Conservation (phyloP, 1,139 yeast genomes). For the Geotrichum klebahnii region DNA sequence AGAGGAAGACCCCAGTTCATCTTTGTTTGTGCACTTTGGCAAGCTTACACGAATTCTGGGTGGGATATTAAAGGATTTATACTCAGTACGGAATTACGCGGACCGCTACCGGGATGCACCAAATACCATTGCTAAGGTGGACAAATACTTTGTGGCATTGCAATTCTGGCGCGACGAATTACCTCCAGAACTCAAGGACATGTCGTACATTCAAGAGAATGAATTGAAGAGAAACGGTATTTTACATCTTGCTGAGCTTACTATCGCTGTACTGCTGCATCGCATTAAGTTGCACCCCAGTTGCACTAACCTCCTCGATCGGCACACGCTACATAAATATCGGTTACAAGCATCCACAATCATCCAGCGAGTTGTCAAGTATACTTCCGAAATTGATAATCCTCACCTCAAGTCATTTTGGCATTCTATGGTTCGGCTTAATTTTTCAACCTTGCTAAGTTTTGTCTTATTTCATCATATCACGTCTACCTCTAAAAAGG, state of each 20-base stretch:
- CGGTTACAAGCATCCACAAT: conserved; percentile 35
- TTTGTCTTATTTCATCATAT: conserved; percentile 38
- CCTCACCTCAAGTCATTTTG: conserved; percentile 41
- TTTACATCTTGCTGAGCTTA: conserved; percentile 35
- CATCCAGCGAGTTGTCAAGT: conserved; percentile 35
- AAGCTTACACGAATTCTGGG: conserved; percentile 36
- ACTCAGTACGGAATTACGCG: conserved; percentile 29
- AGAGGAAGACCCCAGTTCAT: conserved; percentile 35
- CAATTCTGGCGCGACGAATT: conserved; percentile 34
- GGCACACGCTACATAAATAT: conserved; percentile 25
- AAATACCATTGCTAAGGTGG: conserved; percentile 27
- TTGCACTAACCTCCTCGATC: conserved; percentile 26
- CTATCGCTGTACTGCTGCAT: conserved; percentile 37
- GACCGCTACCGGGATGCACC: conserved; percentile 26
- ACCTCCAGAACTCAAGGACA: conserved; percentile 34
- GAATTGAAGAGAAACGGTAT: conserved; percentile 29
- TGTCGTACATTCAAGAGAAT: conserved; percentile 27
- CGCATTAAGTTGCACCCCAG: conserved; percentile 33
- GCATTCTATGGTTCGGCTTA: conserved; percentile 37
- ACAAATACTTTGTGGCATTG: conserved; percentile 28
- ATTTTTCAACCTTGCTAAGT: conserved; percentile 38
- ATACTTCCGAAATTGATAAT: conserved; percentile 39
- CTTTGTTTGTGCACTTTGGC: conserved; percentile 36
- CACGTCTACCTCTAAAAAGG: conserved; percentile 35
- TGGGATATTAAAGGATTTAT: conserved; percentile 32